phyloP scores from a whole-genome alignment of 2,329 filamentous ascomycete species.

The Colletotrichum kahawae region DNA sequence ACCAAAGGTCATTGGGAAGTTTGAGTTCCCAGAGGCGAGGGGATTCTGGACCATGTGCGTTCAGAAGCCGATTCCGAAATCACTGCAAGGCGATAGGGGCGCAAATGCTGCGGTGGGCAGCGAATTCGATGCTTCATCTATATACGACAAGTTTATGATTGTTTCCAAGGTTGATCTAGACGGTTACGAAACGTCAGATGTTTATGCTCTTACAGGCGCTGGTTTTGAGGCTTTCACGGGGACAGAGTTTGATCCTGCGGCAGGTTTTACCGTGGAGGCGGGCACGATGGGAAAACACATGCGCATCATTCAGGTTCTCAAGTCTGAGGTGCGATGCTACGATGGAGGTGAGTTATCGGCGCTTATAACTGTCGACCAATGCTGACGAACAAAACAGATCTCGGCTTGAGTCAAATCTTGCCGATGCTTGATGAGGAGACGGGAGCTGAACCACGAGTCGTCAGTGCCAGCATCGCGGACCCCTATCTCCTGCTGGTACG shows the following conservation, averaged over 20 bases:
- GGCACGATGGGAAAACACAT: conserved; percentile 81
- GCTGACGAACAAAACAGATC: conserved; percentile 43
- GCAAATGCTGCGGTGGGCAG: conserved; percentile 52
- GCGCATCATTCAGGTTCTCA: conserved; percentile 86
- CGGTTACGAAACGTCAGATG: conserved; percentile 77
- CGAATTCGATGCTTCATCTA: conserved; percentile 64
- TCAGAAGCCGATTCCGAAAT: conserved; percentile 69
- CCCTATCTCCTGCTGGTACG: conserved; percentile 84
- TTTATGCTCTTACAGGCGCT: conserved; percentile 76
- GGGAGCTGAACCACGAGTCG: conserved; percentile 77
- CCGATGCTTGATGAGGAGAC: conserved; percentile 92
- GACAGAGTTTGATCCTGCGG: conserved; percentile 90
- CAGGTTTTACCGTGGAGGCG: conserved; percentile 85
- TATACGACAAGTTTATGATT: conserved; percentile 82
- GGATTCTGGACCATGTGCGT: conserved; percentile 83
- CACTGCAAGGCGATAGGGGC: conserved; percentile 56
- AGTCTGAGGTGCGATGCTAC: conserved; percentile 87
- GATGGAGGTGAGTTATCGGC: conserved; percentile 72
- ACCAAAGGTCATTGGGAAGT: conserved; percentile 71
- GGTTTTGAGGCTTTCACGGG: conserved; percentile 78
- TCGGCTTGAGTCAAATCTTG: conserved; percentile 88
- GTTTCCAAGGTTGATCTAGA: conserved; percentile 74
- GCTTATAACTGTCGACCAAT: neutral
- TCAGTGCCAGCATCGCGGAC: conserved; percentile 84
- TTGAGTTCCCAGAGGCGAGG: conserved; percentile 74